phyloP scores from a whole-genome alignment of 2,329 filamentous ascomycete genomes.

The Bipolaris bicolor region DNA sequence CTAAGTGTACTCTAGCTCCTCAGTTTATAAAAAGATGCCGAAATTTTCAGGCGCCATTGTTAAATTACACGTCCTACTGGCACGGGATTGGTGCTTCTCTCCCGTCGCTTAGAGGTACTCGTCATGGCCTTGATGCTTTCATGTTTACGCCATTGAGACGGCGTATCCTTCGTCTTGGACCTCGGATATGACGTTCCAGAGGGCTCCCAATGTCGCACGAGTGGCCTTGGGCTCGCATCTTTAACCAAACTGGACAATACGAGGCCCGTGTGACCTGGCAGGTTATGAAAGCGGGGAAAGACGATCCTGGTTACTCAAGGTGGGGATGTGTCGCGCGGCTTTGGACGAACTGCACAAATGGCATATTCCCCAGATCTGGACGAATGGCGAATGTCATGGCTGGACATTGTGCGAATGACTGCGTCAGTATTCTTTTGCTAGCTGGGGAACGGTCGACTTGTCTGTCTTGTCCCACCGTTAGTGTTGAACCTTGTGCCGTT shows the following conservation, averaged over 20 bases:
- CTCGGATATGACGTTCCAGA: constrained; percentile 15
- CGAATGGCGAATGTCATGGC: background rate
- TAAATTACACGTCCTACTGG: background rate
- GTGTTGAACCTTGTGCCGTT: background rate
- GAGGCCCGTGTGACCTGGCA: constrained; percentile 1
- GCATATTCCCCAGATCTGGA: background rate
- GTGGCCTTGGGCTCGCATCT: background rate
- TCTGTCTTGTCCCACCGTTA: background rate
- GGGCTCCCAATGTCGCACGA: background rate
- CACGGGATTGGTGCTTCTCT: background rate
- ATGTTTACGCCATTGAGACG: background rate
- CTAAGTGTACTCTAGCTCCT: background rate
- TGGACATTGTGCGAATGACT: background rate
- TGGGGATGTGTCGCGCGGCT: constrained; percentile 4
- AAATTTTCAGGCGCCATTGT: background rate
- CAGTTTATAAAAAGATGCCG: constrained; percentile 8
- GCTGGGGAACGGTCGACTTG: background rate
- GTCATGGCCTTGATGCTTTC: background rate
- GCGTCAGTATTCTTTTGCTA: background rate
- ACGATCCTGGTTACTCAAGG: constrained; percentile 6
- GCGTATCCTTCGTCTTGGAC: constrained; percentile 7
- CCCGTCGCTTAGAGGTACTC: background rate
- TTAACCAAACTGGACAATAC: background rate
- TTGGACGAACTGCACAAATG: background rate
- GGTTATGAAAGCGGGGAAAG: constrained; percentile 23